Base-by-base conservation (phyloP, 768 basidiomycete genomes). In the Inosperma sp. region DNA sequence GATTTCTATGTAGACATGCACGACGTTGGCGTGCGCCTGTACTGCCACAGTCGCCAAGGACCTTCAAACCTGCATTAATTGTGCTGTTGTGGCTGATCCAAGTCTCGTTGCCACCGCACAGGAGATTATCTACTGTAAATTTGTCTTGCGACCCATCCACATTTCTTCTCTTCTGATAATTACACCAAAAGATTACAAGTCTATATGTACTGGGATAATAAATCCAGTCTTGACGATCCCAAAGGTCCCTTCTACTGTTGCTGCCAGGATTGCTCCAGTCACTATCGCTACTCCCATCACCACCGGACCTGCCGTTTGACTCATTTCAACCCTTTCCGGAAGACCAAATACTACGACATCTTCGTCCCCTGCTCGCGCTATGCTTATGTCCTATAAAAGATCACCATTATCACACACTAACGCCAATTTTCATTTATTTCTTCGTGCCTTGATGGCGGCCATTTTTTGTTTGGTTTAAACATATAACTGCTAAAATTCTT, bases 21-120 rank as follows among this genome's bases (percentile, higher is more conserved):
- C n/a, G n/a, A 56, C 48, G 2, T 51, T 48, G 12, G 29, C 45
- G 7, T 70, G 68, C 46, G 7, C 66, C 2, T 70, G 68, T 26
- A 62, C 61, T 3, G 26, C 52, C 5, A 14, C 55, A 31, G 58
- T 62, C 41, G 62, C 62, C 19, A 41, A 27, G 1, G 31, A 52
- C 13, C 56, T 72, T 8, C 59, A 67, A 25, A 47, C 31, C 5
- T 73, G 72, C 42, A 58, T 72, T 23, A 62, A 67, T 34, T 73
- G 69, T 42, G 47, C 63, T 4, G 53, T 60, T 13, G 45, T 45
- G 2, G 25, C 51, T 7, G 55, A 50, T n/a, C 58, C 65, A 0
- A 57, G 36, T 2, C 39, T 48, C 2, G 53, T 62, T 14, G 27
- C 43, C 5, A 5, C 52, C 12, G 67, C 62, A 6, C 62, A 67